Evolutionary conservation across 176 grass and related monocot genomes (phyloP).

Genomic region (Urochloa ruziziensis): DNA sequence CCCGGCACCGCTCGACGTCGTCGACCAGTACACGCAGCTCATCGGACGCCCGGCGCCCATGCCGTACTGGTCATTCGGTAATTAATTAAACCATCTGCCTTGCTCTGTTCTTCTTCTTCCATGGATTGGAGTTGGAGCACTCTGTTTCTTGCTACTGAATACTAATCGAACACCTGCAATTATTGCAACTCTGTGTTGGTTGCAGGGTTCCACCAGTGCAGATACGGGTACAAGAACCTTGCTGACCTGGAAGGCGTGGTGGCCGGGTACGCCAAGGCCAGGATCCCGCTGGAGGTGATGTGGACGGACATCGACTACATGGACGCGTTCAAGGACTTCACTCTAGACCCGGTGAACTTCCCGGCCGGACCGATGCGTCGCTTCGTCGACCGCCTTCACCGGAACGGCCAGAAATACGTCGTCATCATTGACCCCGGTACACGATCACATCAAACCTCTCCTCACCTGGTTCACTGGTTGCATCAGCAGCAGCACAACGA

Average conservation of each 20-base stretch:
- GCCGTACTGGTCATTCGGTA: constrained; percentile 94
- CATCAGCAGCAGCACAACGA: background rate
- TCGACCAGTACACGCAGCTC: constrained; percentile 89
- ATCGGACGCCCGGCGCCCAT: constrained; percentile 69
- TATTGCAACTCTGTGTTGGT: background rate
- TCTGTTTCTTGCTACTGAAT: constrained; percentile 6
- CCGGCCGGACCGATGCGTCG: constrained; percentile 39
- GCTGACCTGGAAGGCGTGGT: constrained; percentile 67
- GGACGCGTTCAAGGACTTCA: constrained; percentile 85
- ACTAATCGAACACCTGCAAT: background rate
- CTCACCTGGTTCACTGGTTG: background rate
- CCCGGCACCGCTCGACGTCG: constrained; percentile 53
- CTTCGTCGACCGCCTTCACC: constrained; percentile 67
- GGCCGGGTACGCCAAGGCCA: constrained; percentile 64
- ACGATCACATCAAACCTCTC: background rate
- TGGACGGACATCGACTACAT: constrained; percentile 99
- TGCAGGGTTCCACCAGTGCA: constrained; percentile 88
- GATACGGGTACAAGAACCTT: constrained; percentile 69
- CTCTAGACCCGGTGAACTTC: constrained; percentile 73
- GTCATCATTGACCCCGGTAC: constrained; percentile 81
- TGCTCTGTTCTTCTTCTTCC: background rate
- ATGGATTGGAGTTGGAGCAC: background rate
- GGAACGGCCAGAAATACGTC: constrained; percentile 81
- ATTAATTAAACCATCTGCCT: background rate
- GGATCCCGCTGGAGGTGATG: constrained; percentile 90